A percentile compares a stretch with the other conserved stretches of the same genome.
These are phyloP conservation scores for Rauvolfia tetraphylla DNA, from an alignment of 257 asterid genomes.

Conservation along the genomic window DNA sequence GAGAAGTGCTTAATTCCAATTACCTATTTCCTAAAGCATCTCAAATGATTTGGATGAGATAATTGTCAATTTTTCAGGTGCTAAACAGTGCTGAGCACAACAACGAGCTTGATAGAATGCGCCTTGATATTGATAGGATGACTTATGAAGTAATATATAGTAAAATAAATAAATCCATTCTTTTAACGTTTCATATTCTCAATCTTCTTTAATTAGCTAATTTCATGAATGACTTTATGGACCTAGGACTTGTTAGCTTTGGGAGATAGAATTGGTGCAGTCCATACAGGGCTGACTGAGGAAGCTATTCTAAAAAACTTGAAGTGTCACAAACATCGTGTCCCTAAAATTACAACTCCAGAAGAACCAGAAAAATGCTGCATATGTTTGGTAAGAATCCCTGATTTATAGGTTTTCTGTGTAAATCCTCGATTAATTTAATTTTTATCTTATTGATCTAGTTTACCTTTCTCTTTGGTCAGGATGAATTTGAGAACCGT, in stretches of 20 bases:
- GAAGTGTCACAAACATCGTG: background rate
- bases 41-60: too few relatives aligned
- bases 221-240: background rate
- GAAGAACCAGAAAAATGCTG: background rate
- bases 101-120: background rate
- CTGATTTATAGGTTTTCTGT: background rate
- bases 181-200: background rate
- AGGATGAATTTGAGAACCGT: constrained; percentile 13
- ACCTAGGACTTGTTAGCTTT: background rate
- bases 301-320: background rate
- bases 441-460: background rate
- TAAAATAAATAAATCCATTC: too few relatives aligned
- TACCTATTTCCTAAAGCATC: too few relatives aligned
- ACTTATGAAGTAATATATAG: constrained; percentile 13
- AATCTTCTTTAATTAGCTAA: background rate
- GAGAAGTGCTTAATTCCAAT: background rate
- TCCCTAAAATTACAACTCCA: background rate
- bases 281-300: background rate
- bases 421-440: background rate
- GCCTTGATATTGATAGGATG: constrained; percentile 3
- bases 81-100: background rate
- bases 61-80: background rate
- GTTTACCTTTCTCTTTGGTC: background rate
- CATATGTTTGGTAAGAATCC: constrained; percentile 9
- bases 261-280: background rate